These are phyloP conservation scores for Kwoniella dejecticola DNA, from an alignment of 768 basidiomycete species.

Conservation along the genomic window DNA sequence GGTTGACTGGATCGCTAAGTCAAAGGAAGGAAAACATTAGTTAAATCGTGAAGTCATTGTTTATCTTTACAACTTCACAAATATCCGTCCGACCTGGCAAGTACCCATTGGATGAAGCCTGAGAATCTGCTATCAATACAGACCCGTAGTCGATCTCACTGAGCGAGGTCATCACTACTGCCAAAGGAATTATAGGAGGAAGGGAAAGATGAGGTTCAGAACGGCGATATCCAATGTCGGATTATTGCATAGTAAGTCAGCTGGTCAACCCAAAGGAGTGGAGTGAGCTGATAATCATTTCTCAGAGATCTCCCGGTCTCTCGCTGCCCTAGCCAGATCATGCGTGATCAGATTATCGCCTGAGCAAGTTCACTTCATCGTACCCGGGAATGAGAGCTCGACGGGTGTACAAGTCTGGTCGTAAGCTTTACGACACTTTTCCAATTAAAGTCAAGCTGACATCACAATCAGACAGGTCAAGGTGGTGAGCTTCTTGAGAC, in stretches of 20 bases:
- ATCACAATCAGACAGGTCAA: constrained; percentile 39
- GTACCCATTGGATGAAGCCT: too few relatives aligned
- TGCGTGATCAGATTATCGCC: constrained; percentile 49
- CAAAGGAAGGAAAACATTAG: too few relatives aligned
- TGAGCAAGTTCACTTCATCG: constrained; percentile 52
- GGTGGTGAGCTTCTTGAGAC: constrained; percentile 45
- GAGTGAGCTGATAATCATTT: constrained; percentile 4
- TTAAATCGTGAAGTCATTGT: too few relatives aligned
- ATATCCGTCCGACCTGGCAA: too few relatives aligned
- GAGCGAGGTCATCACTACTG: background rate
- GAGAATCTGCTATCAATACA: too few relatives aligned
- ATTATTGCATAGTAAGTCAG: constrained; percentile 45
- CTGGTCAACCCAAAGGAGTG: background rate
- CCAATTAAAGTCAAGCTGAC: too few relatives aligned
- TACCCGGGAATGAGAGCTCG: constrained; percentile 51
- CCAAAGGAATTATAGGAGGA: background rate
- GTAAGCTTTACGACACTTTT: too few relatives aligned
- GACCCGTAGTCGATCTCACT: too few relatives aligned
- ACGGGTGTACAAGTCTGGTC: constrained; percentile 56
- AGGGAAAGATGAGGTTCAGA: constrained; percentile 48
- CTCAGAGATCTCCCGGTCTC: constrained; percentile 49
- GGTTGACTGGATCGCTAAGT: too few relatives aligned
- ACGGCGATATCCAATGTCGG: constrained; percentile 48
- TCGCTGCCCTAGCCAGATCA: constrained; percentile 39
- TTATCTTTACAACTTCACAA: too few relatives aligned